Conservation (phyloP, 768 basidiomycete genomes). For the Suillus alpinus region DNA sequence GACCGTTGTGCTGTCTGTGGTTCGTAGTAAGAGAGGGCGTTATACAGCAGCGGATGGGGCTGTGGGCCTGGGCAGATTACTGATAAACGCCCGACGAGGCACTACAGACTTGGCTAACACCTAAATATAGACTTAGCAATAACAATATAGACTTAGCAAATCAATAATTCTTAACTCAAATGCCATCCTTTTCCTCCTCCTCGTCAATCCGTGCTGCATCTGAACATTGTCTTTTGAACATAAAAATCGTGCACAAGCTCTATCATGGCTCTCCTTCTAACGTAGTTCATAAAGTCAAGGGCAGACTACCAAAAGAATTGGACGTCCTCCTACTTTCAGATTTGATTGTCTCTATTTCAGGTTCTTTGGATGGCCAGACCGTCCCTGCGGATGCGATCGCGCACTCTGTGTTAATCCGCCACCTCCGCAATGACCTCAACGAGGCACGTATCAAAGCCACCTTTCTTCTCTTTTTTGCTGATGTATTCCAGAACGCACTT, state of each 20-base stretch:
- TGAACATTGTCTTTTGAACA: conserved; percentile 41
- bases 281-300: conserved; percentile 27
- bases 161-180: conserved; percentile 6
- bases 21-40: conserved; percentile 18
- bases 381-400: conserved; percentile 40
- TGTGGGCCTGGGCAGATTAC: conserved; percentile 21
- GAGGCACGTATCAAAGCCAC: conserved; percentile 33
- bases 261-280: conserved; percentile 32
- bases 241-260: conserved; percentile 47
- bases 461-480: conserved; percentile 12
- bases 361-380: conserved; percentile 43
- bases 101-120: conserved; percentile 26
- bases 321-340: conserved; percentile 51
- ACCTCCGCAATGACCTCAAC: conserved; percentile 50
- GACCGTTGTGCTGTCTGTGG: conserved; percentile 17
- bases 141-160: not conserved
- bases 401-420: conserved; percentile 47
- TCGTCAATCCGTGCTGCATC: conserved; percentile 42
- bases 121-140: conserved; percentile 16
- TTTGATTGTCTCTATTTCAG: conserved; percentile 53
- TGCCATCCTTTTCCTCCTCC: conserved; percentile 31
- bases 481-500: conserved; percentile 49
- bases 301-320: conserved; percentile 35
- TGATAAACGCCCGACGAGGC: conserved; percentile 17
- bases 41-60: conserved; percentile 20